Percentiles rank a stretch among this genome's conserved stretches.
These are phyloP conservation scores for Termitomyces eurrhizus DNA, from an alignment of 768 basidiomycete genomes.

Conservation along the genomic window DNA sequence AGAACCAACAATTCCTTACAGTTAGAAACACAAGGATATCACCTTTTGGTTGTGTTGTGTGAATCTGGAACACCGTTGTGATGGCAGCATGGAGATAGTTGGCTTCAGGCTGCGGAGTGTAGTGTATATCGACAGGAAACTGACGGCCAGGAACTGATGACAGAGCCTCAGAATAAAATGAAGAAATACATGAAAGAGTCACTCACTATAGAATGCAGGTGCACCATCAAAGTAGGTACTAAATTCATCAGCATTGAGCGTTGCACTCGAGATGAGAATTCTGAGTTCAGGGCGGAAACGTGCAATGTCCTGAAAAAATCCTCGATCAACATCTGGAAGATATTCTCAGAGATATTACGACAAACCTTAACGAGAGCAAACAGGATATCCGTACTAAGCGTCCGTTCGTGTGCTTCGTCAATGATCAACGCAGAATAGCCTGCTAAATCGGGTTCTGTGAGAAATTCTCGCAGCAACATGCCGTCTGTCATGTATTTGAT, in stretches of 20 bases:
- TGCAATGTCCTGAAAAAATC: conserved; percentile 77
- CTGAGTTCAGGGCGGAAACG: conserved; percentile 93
- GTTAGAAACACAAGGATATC: conserved; percentile 98
- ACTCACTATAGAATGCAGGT: conserved; percentile 87
- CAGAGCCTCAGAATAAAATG: conserved; percentile 9
- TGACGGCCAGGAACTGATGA: conserved; percentile 87
- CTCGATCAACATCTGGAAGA: conserved; percentile 24
- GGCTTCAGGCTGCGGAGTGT: conserved; percentile 98
- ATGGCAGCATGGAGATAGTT: conserved; percentile 99
- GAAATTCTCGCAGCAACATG: conserved; percentile 94
- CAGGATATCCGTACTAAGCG: conserved; percentile 96
- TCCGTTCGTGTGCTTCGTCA: conserved; percentile 98
- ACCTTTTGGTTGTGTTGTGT: conserved; percentile 96
- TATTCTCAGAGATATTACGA: conserved; percentile 21
- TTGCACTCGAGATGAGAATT: conserved; percentile 92
- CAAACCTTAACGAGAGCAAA: conserved; percentile 98
- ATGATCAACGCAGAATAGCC: conserved; percentile 95
- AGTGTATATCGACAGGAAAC: conserved; percentile 97
- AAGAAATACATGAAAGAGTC: neutral
- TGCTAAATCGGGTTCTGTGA: conserved; percentile 95
- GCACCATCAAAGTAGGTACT: conserved; percentile 96
- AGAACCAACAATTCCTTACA: conserved; percentile 34
- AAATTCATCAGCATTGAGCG: conserved; percentile 97
- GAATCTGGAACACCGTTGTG: conserved; percentile 98
- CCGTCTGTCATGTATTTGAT: conserved; percentile 99